These are phyloP conservation scores for Cercospora brassicicola DNA, from an alignment of 2,329 filamentous ascomycete species.

Conservation along the genomic window DNA sequence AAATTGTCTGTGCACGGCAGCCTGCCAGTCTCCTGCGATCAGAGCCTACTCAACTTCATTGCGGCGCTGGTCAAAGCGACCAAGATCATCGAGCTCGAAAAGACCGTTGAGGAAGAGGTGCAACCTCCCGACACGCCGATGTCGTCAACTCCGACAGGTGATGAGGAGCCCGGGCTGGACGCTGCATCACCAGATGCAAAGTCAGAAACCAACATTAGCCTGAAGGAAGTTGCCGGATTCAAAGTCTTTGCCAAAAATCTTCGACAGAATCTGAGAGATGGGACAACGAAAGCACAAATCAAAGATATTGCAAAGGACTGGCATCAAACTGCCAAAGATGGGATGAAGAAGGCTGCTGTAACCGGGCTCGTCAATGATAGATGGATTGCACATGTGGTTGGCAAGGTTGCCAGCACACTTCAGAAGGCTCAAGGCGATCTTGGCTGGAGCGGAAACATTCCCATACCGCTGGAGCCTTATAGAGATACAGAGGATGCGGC, in stretches of 20 bases:
- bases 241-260: slow-evolving; percentile 33
- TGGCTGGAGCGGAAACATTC: slow-evolving; percentile 53
- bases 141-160: slow-evolving; percentile 31
- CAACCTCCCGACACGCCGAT: slow-evolving; percentile 17
- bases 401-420: slow-evolving; percentile 52
- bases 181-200: neutral
- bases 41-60: slow-evolving; percentile 56
- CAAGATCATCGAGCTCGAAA: slow-evolving; percentile 58
- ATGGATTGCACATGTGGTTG: slow-evolving; percentile 57
- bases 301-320: slow-evolving; percentile 36
- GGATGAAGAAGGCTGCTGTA: slow-evolving; percentile 50
- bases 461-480: slow-evolving; percentile 46
- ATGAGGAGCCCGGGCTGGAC: slow-evolving; percentile 31
- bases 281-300: slow-evolving; percentile 30
- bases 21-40: slow-evolving; percentile 53
- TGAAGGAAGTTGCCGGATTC: slow-evolving; percentile 29
- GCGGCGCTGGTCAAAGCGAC: slow-evolving; percentile 58
- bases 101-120: slow-evolving; percentile 42
- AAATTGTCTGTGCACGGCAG: slow-evolving; percentile 51
- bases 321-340: slow-evolving; percentile 43
- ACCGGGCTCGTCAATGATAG: slow-evolving; percentile 54
- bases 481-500: slow-evolving; percentile 27
- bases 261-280: slow-evolving; percentile 32
- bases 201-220: slow-evolving; percentile 4
- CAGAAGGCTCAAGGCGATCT: slow-evolving; percentile 53